These are phyloP conservation scores for Auriscalpium microsporum DNA, from an alignment of 768 basidiomycete species.

Conservation along the genomic window DNA sequence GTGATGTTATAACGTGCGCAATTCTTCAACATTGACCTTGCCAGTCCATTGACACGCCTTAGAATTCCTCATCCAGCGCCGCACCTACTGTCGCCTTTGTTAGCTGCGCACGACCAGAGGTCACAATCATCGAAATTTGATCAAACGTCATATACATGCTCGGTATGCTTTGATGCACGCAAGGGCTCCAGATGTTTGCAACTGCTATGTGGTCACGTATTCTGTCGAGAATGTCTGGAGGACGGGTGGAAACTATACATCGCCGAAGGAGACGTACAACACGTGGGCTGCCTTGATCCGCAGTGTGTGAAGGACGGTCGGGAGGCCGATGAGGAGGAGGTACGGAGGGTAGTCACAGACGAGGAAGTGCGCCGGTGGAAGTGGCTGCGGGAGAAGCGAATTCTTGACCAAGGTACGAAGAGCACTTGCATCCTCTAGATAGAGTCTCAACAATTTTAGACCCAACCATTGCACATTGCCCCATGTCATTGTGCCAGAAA, in stretches of 20 bases:
- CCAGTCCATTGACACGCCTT: not conserved
- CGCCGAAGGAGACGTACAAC: slow-evolving; percentile 64
- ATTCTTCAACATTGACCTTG: not conserved
- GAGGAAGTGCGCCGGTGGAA: slow-evolving; percentile 64
- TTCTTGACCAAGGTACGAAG: slow-evolving; percentile 60
- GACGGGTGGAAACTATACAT: slow-evolving; percentile 83
- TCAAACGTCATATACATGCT: slow-evolving; percentile 57
- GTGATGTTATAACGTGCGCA: slow-evolving; percentile 30
- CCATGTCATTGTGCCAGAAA: slow-evolving; percentile 72
- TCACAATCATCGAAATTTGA: slow-evolving; percentile 48
- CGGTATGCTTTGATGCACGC: slow-evolving; percentile 63
- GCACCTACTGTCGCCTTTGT: slow-evolving; percentile 36
- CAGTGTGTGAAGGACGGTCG: slow-evolving; percentile 60
- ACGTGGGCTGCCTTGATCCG: slow-evolving; percentile 76
- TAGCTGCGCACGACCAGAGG: slow-evolving; percentile 41
- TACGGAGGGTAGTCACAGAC: slow-evolving; percentile 60
- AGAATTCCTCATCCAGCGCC: slow-evolving; percentile 56
- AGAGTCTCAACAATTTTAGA: slow-evolving; percentile 32
- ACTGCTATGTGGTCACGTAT: slow-evolving; percentile 68
- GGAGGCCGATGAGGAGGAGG: slow-evolving; percentile 62
- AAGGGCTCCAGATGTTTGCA: slow-evolving; percentile 73
- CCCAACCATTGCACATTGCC: slow-evolving; percentile 75
- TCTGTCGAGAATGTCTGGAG: slow-evolving; percentile 71
- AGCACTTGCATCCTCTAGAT: not conserved
- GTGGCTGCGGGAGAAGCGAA: slow-evolving; percentile 65